Evolutionary conservation across 1,139 yeast species (phyloP).

Genomic region (Zhuliangozyma parablackwelliae): DNA sequence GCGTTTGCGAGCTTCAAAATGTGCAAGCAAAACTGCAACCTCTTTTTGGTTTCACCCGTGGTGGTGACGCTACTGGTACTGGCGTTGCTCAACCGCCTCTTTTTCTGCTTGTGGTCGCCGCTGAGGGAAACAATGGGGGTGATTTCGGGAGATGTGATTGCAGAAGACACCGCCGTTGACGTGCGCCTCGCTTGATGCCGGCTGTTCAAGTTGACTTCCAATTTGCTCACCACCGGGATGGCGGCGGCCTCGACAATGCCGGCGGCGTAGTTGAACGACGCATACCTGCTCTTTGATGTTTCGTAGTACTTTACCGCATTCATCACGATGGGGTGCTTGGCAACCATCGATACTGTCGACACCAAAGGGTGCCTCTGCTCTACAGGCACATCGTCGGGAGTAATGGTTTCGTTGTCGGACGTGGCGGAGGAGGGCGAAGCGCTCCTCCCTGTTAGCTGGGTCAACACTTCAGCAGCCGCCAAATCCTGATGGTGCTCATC

Average conservation of each 20-base stretch:
- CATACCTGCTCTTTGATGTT: slow-evolving; percentile 47
- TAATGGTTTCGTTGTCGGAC: slow-evolving; percentile 5
- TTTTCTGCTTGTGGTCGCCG: slow-evolving; percentile 13
- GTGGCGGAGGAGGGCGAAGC: slow-evolving; percentile 12
- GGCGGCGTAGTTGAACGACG: slow-evolving; percentile 64
- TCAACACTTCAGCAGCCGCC: slow-evolving; percentile 43
- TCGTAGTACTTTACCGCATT: slow-evolving; percentile 61
- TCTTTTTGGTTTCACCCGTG: slow-evolving; percentile 56
- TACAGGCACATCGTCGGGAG: slow-evolving; percentile 8
- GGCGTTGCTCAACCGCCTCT: slow-evolving; percentile 16
- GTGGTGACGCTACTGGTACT: slow-evolving; percentile 11
- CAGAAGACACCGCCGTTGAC: slow-evolving; percentile 8
- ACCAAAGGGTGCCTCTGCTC: slow-evolving; percentile 36
- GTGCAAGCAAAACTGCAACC: slow-evolving; percentile 69
- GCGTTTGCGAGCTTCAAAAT: slow-evolving; percentile 73
- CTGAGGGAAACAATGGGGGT: slow-evolving; percentile 7
- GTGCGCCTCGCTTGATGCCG: slow-evolving; percentile 28
- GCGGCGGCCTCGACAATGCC: slow-evolving; percentile 64
- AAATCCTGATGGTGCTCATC: slow-evolving; percentile 20
- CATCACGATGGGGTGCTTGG: slow-evolving; percentile 47
- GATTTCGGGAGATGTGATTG: slow-evolving; percentile 5
- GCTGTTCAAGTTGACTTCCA: slow-evolving; percentile 43
- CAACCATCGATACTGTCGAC: slow-evolving; percentile 40
- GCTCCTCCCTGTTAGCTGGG: slow-evolving; percentile 25
- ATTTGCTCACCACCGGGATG: slow-evolving; percentile 49